Evolutionary conservation across 257 asterid genomes (phyloP), one percentile per base, ranked within the genome.

Genomic region (Ehretia macrophylla): DNA sequence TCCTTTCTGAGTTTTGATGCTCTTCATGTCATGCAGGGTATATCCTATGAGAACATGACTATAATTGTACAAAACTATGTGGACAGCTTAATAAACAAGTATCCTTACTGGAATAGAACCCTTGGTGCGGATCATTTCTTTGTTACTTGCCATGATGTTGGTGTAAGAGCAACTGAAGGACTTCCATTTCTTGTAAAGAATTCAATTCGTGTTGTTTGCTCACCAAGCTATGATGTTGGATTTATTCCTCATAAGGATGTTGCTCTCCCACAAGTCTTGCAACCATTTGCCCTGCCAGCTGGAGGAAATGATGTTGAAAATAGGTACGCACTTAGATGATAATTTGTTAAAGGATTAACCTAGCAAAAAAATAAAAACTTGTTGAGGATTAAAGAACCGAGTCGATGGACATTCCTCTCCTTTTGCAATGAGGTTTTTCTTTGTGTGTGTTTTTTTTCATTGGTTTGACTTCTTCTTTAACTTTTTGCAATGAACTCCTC

Each of bases 121-220:
- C 84, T 86, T 50, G 99, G 99, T 61, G 87, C 96, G 22, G 99
- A 93, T 72, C 97, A 93, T 69, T 89, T 93, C 78, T 93, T 93
- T 74, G 96, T 93, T 60, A 90, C 96, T 59, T 93, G 99, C 60
- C 99, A 93, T 59, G 99, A 93, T 83, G 96, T 93, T 68, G 99
- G 99, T 57, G 99, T 93, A 62, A 89, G 99, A 87, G 94, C 99
- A 65, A 93, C 99, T 23, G 99, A 93, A 79, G 99, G 99, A 67
- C 94, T 85, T 63, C 90, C 86, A 51, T 59, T 81, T 75, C 95
- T 93, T 59, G 82, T 93, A 42, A 93, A 93, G 80, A 93, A 93
- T 67, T 85, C 99, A n/a, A 89, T 93, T 48, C 96, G 99, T 14
- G 97, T 78, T 10, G 95, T 89, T 53, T 93, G 99, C 90, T 93